Conservation (phyloP, 257 asterid species). For the Nicotiana noctiflora region DNA sequence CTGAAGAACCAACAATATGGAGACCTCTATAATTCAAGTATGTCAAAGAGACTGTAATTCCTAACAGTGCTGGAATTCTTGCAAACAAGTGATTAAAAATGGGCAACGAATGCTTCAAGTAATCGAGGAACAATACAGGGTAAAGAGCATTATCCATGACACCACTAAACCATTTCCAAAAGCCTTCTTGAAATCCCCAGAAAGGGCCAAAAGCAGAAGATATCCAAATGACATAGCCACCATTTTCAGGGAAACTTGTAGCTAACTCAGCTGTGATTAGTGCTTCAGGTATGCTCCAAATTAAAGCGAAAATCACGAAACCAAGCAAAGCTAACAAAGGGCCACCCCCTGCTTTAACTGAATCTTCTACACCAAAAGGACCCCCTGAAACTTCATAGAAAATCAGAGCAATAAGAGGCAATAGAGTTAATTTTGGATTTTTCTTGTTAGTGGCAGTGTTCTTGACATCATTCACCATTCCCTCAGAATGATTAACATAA, state of each 20-base stretch:
- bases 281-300: slow-evolving; percentile 36
- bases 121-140: slow-evolving; percentile 85
- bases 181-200: slow-evolving; percentile 37
- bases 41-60: background rate
- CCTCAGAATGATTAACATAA: background rate
- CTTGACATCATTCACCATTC: slow-evolving; percentile 9
- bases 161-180: slow-evolving; percentile 96
- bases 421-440: background rate
- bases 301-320: slow-evolving; percentile 21
- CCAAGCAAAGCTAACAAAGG: slow-evolving; percentile 32
- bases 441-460: background rate
- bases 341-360: slow-evolving; percentile 28
- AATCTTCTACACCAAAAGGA: slow-evolving; percentile 37
- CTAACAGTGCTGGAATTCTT: slow-evolving; percentile 7
- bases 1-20: slow-evolving; percentile 10
- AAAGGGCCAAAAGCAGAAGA: slow-evolving; percentile 31
- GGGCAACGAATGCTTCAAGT: slow-evolving; percentile 74
- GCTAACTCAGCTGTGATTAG: slow-evolving; percentile 33
- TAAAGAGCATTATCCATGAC: slow-evolving; percentile 93
- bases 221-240: slow-evolving; percentile 36
- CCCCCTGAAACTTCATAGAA: slow-evolving; percentile 39
- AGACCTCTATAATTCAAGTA: slow-evolving; percentile 17
- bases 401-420: slow-evolving; percentile 31
- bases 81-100: slow-evolving; percentile 37
- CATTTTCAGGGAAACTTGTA: slow-evolving; percentile 35